These are phyloP conservation scores for Cladophialophora psammophila DNA, from an alignment of 2,329 filamentous ascomycete species.

Conservation along the genomic window DNA sequence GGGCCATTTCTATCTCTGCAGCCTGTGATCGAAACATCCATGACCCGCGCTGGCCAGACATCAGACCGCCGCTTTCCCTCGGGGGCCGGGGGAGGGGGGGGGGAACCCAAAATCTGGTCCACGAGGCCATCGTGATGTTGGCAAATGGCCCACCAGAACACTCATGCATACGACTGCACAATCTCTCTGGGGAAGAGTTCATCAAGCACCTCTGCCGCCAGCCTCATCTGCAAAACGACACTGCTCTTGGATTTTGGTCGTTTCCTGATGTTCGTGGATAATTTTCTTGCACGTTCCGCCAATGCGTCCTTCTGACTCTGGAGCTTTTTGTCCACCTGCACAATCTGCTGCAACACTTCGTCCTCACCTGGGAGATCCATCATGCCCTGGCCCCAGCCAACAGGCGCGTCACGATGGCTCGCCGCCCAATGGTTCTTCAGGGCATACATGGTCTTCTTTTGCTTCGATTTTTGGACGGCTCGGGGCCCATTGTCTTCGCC, in stretches of 20 bases:
- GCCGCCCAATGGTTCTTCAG: constrained; percentile 37
- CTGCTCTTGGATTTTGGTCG: constrained; percentile 31
- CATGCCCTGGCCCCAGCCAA: constrained; percentile 29
- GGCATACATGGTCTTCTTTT: constrained; percentile 27
- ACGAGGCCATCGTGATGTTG: not conserved
- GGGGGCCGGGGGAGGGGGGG: no score
- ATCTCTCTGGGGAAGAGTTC: constrained; percentile 27
- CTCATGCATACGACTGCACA: not conserved
- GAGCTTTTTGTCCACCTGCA: constrained; percentile 30
- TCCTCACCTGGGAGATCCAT: constrained; percentile 38
- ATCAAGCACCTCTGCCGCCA: constrained; percentile 27
- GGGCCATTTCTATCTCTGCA: no score
- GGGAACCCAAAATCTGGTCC: not conserved
- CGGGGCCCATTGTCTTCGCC: constrained; percentile 17
- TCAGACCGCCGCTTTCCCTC: not conserved
- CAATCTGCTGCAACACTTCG: constrained; percentile 35
- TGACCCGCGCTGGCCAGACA: not conserved
- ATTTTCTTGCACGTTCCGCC: constrained; percentile 5
- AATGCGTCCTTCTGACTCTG: constrained; percentile 30
- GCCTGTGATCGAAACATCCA: not conserved
- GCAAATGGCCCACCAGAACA: not conserved
- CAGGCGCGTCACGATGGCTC: constrained; percentile 25
- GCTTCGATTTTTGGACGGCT: constrained; percentile 13
- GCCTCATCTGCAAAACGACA: constrained; percentile 30
- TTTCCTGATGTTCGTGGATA: constrained; percentile 26